phyloP scores from a whole-genome alignment of 2,329 filamentous ascomycete genomes.

The Trichoderma citrinoviride region DNA sequence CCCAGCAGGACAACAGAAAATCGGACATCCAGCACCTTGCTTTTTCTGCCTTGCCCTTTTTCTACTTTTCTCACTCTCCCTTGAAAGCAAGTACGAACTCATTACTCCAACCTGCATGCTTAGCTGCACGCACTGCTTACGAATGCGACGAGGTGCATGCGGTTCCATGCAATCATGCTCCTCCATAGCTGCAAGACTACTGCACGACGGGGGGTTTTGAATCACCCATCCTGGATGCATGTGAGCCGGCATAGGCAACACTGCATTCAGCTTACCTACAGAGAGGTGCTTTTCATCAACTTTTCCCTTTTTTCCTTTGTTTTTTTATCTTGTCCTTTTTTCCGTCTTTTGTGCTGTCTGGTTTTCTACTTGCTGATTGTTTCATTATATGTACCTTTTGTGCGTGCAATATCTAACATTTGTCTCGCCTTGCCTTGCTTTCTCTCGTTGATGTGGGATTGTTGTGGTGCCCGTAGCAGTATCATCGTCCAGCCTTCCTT shows the following conservation, averaged over 20 bases:
- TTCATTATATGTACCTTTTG: not conserved
- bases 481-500: not conserved
- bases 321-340: too few species aligned
- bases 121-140: constrained; percentile 15
- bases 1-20: not conserved
- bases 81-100: not conserved
- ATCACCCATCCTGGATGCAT: constrained; percentile 12
- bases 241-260: constrained; percentile 1
- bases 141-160: too few species aligned
- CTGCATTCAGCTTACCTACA: not conserved
- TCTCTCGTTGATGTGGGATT: not conserved
- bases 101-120: not conserved
- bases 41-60: not conserved
- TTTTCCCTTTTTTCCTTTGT: too few species aligned
- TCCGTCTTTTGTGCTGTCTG: too few species aligned
- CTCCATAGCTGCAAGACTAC: not conserved
- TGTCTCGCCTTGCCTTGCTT: not conserved
- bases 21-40: not conserved
- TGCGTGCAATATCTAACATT: too few species aligned
- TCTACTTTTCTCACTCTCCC: not conserved
- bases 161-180: not conserved
- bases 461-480: not conserved
- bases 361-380: not conserved
- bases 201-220: constrained; percentile 10
- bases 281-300: too few species aligned